Base-by-base conservation (phyloP, 371 early-diverging fungal genomes). In the Parasitella parasitica region DNA sequence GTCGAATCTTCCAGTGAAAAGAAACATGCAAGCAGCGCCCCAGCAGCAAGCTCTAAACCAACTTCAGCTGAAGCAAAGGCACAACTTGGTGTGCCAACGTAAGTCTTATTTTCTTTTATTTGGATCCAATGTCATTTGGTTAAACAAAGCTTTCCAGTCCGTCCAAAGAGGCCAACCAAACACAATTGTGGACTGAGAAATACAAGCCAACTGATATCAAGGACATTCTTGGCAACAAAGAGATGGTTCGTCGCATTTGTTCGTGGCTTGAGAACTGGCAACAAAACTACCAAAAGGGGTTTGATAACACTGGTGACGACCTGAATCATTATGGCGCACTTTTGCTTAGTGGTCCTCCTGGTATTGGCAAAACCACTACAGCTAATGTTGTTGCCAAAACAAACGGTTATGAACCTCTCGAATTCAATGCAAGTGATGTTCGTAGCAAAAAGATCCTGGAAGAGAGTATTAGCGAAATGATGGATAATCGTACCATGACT, bases 401-500 rank as follows among this genome's bases (percentile, higher is more conserved):
- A 11, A 85, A 90, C 28, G 97, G 95, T 0, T 94, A 89, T 57
- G 89, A 93, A n/a, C 75, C 91, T 6, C 69, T 98, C 2, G 99
- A 99, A 77, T 97, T 98, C 61, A 99, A 99, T 73, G 99, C 99
- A 39, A 97, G 98, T 77, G 99, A 99, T 76, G 86, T 91, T 5
- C 88, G 99, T 60, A 97, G 86, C 82, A 99, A 99, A 71, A 91
- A 84, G 46, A 68, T 89, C 6, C 77, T 97, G 20, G 88, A 93
- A 37, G 91, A 92, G 66, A 66, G 83, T 58, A 38, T 64, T 5
- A 61, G 74, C 15, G 84, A 73, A 20, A 77, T 81, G 55, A 73
- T 89, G 24, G 84, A 85, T 35, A 91, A 90, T 57, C 86, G 84
- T 64, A 82, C 90, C 16, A 78, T 94, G 75, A 84, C 89, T 1